A percentile compares a stretch with the other conserved stretches of the same genome.
Conservation (phyloP, 2,329 filamentous ascomycete species). For the Pestalotiopsis sp. region DNA sequence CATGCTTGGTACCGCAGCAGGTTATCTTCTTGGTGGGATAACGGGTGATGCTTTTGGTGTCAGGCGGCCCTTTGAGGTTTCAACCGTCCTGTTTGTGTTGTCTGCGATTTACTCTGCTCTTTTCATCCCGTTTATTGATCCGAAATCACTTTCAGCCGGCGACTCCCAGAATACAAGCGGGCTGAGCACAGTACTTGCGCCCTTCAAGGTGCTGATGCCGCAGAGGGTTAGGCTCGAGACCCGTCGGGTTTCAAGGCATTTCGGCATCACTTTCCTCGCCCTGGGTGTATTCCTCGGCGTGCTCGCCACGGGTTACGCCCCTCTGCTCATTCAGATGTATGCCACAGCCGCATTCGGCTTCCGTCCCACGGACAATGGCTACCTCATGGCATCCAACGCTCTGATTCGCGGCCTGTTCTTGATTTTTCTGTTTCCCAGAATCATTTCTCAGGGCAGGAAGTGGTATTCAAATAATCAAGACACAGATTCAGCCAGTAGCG, state of each 20-base stretch:
- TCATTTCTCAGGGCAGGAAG: slow-evolving; percentile 47
- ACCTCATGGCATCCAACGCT: slow-evolving; percentile 54
- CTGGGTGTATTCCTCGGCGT: slow-evolving; percentile 69
- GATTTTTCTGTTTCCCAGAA: slow-evolving; percentile 50
- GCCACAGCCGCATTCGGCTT: slow-evolving; percentile 55
- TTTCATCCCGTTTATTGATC: slow-evolving; percentile 41
- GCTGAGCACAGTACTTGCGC: slow-evolving; percentile 61
- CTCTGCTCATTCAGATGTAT: slow-evolving; percentile 60
- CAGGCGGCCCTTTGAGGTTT: slow-evolving; percentile 64
- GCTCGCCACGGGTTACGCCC: slow-evolving; percentile 68
- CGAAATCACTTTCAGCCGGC: slow-evolving; percentile 16
- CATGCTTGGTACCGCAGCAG: slow-evolving; percentile 67
- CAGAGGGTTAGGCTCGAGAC: slow-evolving; percentile 59
- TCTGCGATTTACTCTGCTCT: slow-evolving; percentile 43
- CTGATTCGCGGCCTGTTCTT: slow-evolving; percentile 54
- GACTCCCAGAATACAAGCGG: slow-evolving; percentile 32
- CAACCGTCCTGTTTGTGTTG: slow-evolving; percentile 58
- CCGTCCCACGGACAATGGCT: slow-evolving; percentile 51
- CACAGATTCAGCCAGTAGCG: background rate
- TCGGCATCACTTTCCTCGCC: slow-evolving; percentile 65
- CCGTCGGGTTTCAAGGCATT: slow-evolving; percentile 49
- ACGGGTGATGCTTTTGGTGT: slow-evolving; percentile 67
- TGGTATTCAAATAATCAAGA: slow-evolving; percentile 24
- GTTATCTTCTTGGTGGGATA: slow-evolving; percentile 65
- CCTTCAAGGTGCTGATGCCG: slow-evolving; percentile 62